phyloP scores from a whole-genome alignment of 495 filamentous ascomycete species.

The Penicillium roqueforti region DNA sequence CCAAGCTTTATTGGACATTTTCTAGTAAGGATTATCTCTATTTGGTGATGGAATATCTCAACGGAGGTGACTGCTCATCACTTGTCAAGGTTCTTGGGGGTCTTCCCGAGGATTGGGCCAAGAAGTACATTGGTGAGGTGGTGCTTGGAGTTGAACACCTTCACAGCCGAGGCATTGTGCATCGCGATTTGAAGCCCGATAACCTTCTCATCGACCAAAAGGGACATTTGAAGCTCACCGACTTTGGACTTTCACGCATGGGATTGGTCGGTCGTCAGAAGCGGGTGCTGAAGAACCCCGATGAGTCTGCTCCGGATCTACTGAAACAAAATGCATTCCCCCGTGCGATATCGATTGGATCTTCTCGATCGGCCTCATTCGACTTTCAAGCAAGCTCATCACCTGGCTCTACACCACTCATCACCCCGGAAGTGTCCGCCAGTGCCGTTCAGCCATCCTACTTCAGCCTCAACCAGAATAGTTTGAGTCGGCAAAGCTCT shows the following conservation, averaged over 20 bases:
- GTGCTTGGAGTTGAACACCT: constrained; percentile 93
- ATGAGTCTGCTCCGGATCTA: constrained; percentile 81
- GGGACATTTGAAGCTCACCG: constrained; percentile 93
- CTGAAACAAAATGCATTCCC: constrained; percentile 90
- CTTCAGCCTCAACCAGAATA: constrained; percentile 73
- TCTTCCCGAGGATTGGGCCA: constrained; percentile 93
- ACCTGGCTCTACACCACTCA: constrained; percentile 77
- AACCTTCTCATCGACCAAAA: constrained; percentile 96
- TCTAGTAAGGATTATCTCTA: constrained; percentile 99
- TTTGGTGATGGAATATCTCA: constrained; percentile 98
- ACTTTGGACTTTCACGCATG: constrained; percentile 97
- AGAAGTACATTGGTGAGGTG: constrained; percentile 94
- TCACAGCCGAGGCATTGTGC: constrained; percentile 89
- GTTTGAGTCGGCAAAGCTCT: constrained; percentile 64
- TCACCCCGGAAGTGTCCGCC: constrained; percentile 70
- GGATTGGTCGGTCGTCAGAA: constrained; percentile 95
- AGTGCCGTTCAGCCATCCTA: constrained; percentile 83
- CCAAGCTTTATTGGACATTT: constrained; percentile 98
- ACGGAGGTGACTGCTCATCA: constrained; percentile 94
- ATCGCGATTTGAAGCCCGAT: constrained; percentile 95
- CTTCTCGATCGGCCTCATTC: constrained; percentile 93
- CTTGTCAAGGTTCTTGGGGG: constrained; percentile 90
- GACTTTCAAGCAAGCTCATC: constrained; percentile 79
- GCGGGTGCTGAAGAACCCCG: constrained; percentile 74
- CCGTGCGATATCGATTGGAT: constrained; percentile 77